phyloP scores from a whole-genome alignment of 2,329 filamentous ascomycete species.

The Myotisia sp. region DNA sequence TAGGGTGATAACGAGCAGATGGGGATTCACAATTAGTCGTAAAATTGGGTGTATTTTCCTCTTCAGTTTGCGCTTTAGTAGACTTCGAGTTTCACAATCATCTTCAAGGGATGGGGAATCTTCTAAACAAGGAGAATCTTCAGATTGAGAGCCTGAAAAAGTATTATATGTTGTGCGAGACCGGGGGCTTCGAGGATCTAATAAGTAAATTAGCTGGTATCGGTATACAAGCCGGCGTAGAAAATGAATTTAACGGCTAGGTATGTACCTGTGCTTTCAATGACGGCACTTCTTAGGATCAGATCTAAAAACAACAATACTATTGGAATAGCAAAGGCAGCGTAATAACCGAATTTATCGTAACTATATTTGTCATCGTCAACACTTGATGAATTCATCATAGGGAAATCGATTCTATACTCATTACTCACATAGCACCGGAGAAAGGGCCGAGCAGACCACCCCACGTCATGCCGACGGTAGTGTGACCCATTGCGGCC shows the following conservation, averaged over 20 bases:
- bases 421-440: slow-evolving; percentile 41
- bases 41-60: background rate
- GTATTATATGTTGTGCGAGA: slow-evolving; percentile 2
- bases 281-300: slow-evolving; percentile 43
- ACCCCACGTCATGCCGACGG: slow-evolving; percentile 43
- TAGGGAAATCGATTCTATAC: background rate
- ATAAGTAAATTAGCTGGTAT: no score
- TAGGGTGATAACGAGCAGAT: slow-evolving; percentile 32
- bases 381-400: background rate
- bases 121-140: background rate
- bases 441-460: slow-evolving; percentile 43
- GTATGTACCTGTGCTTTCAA: slow-evolving; percentile 39
- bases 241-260: no score
- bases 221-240: no score
- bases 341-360: slow-evolving; percentile 18
- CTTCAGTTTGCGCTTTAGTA: background rate
- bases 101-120: background rate
- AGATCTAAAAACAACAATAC: slow-evolving; percentile 44
- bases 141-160: background rate
- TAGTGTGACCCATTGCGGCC: slow-evolving; percentile 42
- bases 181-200: no score
- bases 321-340: slow-evolving; percentile 24
- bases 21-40: slow-evolving; percentile 14
- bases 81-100: background rate
- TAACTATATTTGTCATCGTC: slow-evolving; percentile 13